Conservation (phyloP, 352 stramenopile genomes). For the Phytophthora podocarpi region DNA sequence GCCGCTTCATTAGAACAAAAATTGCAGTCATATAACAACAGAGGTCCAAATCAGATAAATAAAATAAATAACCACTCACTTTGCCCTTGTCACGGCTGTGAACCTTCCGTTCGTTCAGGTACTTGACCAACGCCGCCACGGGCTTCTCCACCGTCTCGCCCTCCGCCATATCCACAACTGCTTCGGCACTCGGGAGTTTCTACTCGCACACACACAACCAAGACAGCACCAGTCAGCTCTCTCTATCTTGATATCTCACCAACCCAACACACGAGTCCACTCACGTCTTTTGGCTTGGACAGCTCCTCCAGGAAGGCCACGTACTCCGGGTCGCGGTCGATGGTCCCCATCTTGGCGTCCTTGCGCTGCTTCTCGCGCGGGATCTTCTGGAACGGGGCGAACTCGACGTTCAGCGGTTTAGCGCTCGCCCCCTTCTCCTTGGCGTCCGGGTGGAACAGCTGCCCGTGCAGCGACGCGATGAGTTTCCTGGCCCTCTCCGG, state of each 20-base stretch:
- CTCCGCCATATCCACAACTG: constrained; percentile 57
- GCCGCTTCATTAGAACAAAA: background rate
- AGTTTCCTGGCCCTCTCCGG: constrained; percentile 51
- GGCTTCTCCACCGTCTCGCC: constrained; percentile 65
- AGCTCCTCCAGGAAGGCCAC: constrained; percentile 78
- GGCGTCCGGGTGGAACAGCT: constrained; percentile 33
- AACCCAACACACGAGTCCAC: background rate
- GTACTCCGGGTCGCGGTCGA: constrained; percentile 77
- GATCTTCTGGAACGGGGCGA: constrained; percentile 84
- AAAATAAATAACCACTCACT: constrained; percentile 28
- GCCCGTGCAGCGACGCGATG: constrained; percentile 59
- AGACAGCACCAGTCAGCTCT: background rate
- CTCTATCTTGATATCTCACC: background rate
- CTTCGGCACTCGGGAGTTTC: constrained; percentile 78
- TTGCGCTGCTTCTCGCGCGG: constrained; percentile 81
- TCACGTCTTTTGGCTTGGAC: constrained; percentile 66
- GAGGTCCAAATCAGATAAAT: background rate
- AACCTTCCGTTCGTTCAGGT: constrained; percentile 77
- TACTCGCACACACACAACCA: constrained; percentile 32
- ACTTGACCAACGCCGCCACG: constrained; percentile 78
- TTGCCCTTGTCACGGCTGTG: constrained; percentile 73
- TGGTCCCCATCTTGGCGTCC: constrained; percentile 75
- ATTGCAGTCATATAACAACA: background rate
- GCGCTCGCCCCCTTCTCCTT: constrained; percentile 44
- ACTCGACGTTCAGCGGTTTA: constrained; percentile 58